Evolutionary conservation across 2,329 filamentous ascomycete genomes (phyloP).

Genomic region (Exophiala sp.): DNA sequence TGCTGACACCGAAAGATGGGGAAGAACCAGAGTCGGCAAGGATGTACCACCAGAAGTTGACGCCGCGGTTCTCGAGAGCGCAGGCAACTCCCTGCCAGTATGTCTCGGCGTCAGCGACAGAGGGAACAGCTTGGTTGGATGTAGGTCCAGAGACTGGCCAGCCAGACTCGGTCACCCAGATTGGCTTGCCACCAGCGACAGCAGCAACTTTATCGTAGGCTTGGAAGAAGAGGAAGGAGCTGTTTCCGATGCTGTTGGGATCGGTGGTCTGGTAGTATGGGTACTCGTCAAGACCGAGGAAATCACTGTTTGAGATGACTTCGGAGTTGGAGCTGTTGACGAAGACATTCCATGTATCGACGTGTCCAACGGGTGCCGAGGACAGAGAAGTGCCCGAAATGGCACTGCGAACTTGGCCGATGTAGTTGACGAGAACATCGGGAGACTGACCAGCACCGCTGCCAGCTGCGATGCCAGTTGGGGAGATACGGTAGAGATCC

Average conservation of each 20-base stretch:
- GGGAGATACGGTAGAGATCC: conserved; percentile 77
- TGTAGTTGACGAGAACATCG: conserved; percentile 63
- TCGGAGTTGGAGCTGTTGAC: conserved; percentile 64
- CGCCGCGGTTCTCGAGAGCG: conserved; percentile 53
- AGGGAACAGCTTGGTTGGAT: conserved; percentile 55
- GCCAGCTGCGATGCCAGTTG: conserved; percentile 62
- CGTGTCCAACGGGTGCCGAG: conserved; percentile 67
- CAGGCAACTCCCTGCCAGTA: conserved; percentile 65
- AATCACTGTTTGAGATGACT: conserved; percentile 69
- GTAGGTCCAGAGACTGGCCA: conserved; percentile 58
- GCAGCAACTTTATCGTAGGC: conserved; percentile 60
- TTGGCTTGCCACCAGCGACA: conserved; percentile 56
- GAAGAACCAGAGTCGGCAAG: conserved; percentile 35
- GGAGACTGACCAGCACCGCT: conserved; percentile 63
- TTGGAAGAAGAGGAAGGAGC: conserved; percentile 64
- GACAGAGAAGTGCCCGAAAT: conserved; percentile 62
- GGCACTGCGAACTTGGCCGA: conserved; percentile 62
- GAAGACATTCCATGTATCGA: conserved; percentile 84
- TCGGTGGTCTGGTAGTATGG: conserved; percentile 72
- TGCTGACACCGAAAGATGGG: conserved; percentile 40
- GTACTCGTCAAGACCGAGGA: conserved; percentile 79
- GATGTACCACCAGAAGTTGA: conserved; percentile 44
- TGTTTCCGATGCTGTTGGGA: conserved; percentile 54
- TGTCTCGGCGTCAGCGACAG: conserved; percentile 56
- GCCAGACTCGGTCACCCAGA: conserved; percentile 64